These are phyloP conservation scores for Pholiota microspora DNA, from an alignment of 768 basidiomycete species.

Conservation along the genomic window DNA sequence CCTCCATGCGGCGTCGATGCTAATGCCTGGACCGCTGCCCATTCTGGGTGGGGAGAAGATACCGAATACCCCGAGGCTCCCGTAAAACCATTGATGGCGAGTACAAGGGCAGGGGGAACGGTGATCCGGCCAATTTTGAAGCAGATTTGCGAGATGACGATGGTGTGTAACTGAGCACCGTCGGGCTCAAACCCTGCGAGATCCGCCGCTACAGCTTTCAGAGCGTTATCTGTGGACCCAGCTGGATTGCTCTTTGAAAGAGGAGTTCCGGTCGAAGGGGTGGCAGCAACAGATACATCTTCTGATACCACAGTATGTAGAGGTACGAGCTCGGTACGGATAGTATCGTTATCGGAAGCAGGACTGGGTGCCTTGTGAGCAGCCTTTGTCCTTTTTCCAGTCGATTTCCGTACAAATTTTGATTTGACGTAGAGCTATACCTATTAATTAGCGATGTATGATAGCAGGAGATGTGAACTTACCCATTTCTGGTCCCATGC, in stretches of 20 bases:
- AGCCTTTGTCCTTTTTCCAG: conserved; percentile 27
- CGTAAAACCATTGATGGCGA: conserved; percentile 60
- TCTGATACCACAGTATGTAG: conserved; percentile 37
- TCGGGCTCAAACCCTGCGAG: conserved; percentile 43
- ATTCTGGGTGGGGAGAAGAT: conserved; percentile 47
- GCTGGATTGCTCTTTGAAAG: conserved; percentile 7
- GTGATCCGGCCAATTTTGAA: conserved; percentile 75
- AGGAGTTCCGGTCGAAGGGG: conserved; percentile 18
- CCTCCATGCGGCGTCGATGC: conserved; percentile 32
- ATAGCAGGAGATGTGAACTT: conserved; percentile 18
- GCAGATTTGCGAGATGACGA: conserved; percentile 61
- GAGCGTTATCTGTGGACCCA: conserved; percentile 23
- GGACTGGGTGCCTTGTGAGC: conserved; percentile 1
- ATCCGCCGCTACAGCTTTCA: conserved; percentile 31
- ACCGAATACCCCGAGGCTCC: conserved; percentile 34
- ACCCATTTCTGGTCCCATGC: conserved; percentile 85
- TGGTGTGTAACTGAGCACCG: conserved; percentile 58
- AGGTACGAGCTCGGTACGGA: conserved; percentile 16
- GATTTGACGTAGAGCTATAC: conserved; percentile 58
- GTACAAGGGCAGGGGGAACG: conserved; percentile 62
- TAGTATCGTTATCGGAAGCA: conserved; percentile 2
- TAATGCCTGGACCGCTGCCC: conserved; percentile 36
- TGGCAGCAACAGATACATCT: conserved; percentile 22
- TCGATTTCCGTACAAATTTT: conserved; percentile 60
- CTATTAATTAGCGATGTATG: not conserved